phyloP scores from a whole-genome alignment of 2,329 filamentous ascomycete species.

The Erysiphe pulchra region DNA sequence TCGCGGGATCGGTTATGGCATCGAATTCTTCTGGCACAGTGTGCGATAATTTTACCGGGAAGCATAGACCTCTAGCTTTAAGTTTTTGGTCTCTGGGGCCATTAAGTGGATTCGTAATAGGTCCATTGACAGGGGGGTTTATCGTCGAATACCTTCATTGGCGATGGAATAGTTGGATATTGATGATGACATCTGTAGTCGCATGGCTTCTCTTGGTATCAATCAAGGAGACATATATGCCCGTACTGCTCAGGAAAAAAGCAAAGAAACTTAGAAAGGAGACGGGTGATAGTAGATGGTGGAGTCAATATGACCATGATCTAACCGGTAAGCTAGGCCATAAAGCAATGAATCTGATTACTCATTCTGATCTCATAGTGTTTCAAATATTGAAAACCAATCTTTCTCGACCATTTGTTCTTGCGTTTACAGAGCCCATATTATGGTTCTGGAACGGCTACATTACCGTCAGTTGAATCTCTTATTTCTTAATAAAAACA shows the following conservation, averaged over 20 bases:
- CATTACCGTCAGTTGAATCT: slow-evolving; percentile 22
- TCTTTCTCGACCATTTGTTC: slow-evolving; percentile 49
- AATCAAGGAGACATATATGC: slow-evolving; percentile 53
- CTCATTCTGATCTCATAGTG: slow-evolving; percentile 21
- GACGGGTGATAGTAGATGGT: slow-evolving; percentile 45
- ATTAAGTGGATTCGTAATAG: slow-evolving; percentile 44
- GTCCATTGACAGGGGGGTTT: slow-evolving; percentile 60
- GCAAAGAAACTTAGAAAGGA: slow-evolving; percentile 38
- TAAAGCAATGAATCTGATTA: background rate
- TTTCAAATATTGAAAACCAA: slow-evolving; percentile 44
- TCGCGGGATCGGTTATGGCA: slow-evolving; percentile 59
- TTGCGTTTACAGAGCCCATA: slow-evolving; percentile 64
- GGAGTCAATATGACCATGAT: slow-evolving; percentile 56
- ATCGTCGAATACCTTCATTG: slow-evolving; percentile 53
- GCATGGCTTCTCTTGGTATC: slow-evolving; percentile 31
- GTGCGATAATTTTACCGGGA: slow-evolving; percentile 57
- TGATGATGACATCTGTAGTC: slow-evolving; percentile 42
- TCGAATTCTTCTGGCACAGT: slow-evolving; percentile 63
- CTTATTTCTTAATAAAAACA: background rate
- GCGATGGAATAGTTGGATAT: slow-evolving; percentile 70
- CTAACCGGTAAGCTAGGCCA: slow-evolving; percentile 5
- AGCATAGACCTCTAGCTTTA: slow-evolving; percentile 60
- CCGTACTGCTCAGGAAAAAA: slow-evolving; percentile 39
- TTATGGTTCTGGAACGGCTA: slow-evolving; percentile 44
- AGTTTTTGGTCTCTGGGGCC: slow-evolving; percentile 66